These are phyloP conservation scores for Globisporangium ultimum DNA, from an alignment of 352 stramenopile species.

Conservation along the genomic window DNA sequence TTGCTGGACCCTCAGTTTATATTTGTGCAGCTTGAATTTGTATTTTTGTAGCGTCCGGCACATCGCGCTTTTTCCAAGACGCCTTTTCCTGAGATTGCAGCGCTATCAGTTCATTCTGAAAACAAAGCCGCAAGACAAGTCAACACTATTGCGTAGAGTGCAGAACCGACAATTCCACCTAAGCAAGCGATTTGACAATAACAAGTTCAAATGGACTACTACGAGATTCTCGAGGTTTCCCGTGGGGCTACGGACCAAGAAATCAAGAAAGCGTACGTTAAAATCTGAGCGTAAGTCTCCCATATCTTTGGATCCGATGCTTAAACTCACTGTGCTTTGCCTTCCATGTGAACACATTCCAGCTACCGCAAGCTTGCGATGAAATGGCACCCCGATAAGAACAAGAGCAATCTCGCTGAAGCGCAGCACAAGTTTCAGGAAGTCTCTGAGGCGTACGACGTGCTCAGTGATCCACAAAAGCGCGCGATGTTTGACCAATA, in stretches of 20 bases:
- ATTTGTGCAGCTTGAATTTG: background rate
- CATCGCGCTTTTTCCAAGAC: background rate
- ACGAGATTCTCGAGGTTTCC: constrained; percentile 87
- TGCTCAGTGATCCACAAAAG: constrained; percentile 91
- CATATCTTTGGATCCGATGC: background rate
- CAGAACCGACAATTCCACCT: no score
- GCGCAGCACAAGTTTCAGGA: constrained; percentile 93
- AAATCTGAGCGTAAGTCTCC: no score
- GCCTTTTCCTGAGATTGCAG: background rate
- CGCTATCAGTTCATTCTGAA: background rate
- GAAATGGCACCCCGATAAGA: constrained; percentile 96
- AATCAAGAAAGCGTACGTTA: constrained; percentile 90
- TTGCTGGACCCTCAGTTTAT: background rate
- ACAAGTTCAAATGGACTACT: constrained; percentile 76
- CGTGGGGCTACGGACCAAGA: constrained; percentile 78
- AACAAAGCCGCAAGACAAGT: background rate
- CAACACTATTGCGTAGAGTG: no score
- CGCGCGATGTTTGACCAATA: constrained; percentile 93
- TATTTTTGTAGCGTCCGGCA: background rate
- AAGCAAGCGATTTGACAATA: no score
- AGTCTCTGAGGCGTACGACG: constrained; percentile 93
- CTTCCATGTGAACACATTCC: background rate
- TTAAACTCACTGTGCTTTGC: background rate
- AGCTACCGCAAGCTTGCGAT: constrained; percentile 93
- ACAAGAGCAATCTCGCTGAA: constrained; percentile 80